A percentile compares a stretch with the other conserved stretches of the same genome.
Conservation (phyloP, 2,329 filamentous ascomycete genomes). For the Alternaria infectoria region DNA sequence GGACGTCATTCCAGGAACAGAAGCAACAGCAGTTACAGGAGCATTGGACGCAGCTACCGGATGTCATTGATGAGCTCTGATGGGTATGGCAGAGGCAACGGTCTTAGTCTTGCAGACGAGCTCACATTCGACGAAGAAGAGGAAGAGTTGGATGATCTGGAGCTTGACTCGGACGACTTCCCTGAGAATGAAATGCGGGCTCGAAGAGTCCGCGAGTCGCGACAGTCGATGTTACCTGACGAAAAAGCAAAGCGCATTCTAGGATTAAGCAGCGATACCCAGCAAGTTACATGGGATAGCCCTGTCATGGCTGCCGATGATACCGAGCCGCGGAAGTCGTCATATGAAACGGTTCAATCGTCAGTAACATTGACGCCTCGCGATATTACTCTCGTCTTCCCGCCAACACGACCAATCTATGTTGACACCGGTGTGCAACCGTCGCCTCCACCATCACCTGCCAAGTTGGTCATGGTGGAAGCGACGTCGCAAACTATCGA, state of each 20-base stretch:
- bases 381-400: conserved; percentile 39
- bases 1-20: conserved; percentile 65
- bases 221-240: conserved; percentile 50
- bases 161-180: conserved; percentile 72
- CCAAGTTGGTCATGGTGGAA: conserved; percentile 38
- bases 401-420: conserved; percentile 60
- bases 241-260: conserved; percentile 56
- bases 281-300: conserved; percentile 31
- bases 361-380: conserved; percentile 32
- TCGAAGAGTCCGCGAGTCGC: conserved; percentile 48
- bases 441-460: conserved; percentile 80
- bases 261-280: conserved; percentile 46
- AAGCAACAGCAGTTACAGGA: conserved; percentile 59
- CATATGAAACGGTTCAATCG: conserved; percentile 28
- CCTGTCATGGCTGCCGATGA: conserved; percentile 24
- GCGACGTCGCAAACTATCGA: conserved; percentile 31
- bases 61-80: conserved; percentile 70
- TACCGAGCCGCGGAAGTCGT: conserved; percentile 30
- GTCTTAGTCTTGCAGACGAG: conserved; percentile 86
- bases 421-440: conserved; percentile 80
- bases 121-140: conserved; percentile 86
- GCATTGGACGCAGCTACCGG: conserved; percentile 65
- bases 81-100: conserved; percentile 64
- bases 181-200: conserved; percentile 51
- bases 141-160: conserved; percentile 54